Evolutionary conservation across 306 rosid genomes (phyloP).

Genomic region (Dalbergia cultrata): DNA sequence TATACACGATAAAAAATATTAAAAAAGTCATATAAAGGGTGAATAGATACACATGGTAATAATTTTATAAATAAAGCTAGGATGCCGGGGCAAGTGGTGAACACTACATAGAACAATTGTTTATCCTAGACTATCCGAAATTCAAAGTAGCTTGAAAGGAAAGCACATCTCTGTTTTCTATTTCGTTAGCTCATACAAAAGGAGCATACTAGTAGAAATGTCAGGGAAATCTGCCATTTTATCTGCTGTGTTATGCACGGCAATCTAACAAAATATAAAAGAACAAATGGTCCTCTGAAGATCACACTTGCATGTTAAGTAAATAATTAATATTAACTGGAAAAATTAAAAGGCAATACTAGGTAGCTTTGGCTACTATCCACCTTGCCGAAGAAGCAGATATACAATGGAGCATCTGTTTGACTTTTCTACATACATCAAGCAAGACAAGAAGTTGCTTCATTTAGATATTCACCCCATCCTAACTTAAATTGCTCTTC

Average conservation of each 20-base stretch:
- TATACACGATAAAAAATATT: neutral
- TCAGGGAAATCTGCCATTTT: neutral
- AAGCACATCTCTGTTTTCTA: neutral
- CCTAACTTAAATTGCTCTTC: neutral
- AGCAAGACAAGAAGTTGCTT: neutral
- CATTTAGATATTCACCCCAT: neutral
- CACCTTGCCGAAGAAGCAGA: neutral
- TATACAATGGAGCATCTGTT: neutral
- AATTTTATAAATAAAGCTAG: slow-evolving; percentile 10
- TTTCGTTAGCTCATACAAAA: slow-evolving; percentile 1
- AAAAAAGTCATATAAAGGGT: neutral
- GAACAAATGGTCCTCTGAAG: neutral
- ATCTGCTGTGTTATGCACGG: neutral
- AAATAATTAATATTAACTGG: neutral
- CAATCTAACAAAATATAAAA: neutral
- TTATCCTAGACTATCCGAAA: slow-evolving; percentile 2
- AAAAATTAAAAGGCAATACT: neutral
- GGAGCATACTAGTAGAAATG: neutral
- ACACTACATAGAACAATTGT: slow-evolving; percentile 9
- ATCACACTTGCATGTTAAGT: neutral
- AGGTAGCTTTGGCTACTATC: neutral
- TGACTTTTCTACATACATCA: neutral
- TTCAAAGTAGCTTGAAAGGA: slow-evolving; percentile 17
- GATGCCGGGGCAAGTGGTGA: slow-evolving; percentile 22
- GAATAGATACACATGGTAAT: neutral